Evolutionary conservation across 768 basidiomycete species (phyloP).

Genomic region (Pleurotus sapidus): DNA sequence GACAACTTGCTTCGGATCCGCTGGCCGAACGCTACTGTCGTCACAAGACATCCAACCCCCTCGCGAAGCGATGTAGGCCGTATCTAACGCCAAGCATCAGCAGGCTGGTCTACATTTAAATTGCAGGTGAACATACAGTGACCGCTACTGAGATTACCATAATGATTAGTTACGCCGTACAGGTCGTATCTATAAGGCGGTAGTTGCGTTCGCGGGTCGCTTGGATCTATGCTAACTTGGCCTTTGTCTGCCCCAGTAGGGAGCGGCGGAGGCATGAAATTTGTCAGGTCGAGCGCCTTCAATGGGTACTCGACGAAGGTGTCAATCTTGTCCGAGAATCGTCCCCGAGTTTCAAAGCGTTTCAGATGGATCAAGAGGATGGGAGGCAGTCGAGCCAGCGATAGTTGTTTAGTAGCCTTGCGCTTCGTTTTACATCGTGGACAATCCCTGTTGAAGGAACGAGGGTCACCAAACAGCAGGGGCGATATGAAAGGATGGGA

Average conservation of each 20-base stretch:
- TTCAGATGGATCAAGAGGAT: slow-evolving; percentile 91
- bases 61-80: slow-evolving; percentile 84
- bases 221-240: slow-evolving; percentile 41
- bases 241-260: slow-evolving; percentile 59
- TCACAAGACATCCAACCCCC: slow-evolving; percentile 94
- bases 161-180: slow-evolving; percentile 96
- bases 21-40: slow-evolving; percentile 80
- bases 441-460: slow-evolving; percentile 70
- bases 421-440: slow-evolving; percentile 90
- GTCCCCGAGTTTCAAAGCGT: slow-evolving; percentile 86
- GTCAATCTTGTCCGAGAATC: slow-evolving; percentile 95
- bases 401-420: slow-evolving; percentile 81
- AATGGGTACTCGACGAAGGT: slow-evolving; percentile 90
- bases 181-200: slow-evolving; percentile 93
- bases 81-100: slow-evolving; percentile 52
- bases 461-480: not conserved
- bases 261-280: slow-evolving; percentile 82
- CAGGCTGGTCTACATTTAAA: not conserved
- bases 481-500: not conserved
- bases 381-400: slow-evolving; percentile 90
- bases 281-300: slow-evolving; percentile 57
- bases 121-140: slow-evolving; percentile 68
- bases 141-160: slow-evolving; percentile 89
- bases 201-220: slow-evolving; percentile 79
- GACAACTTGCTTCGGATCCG: slow-evolving; percentile 78